These are phyloP conservation scores for Ustilago shanxiensis DNA, from an alignment of 1,284 basidiomycete species.

Conservation along the genomic window DNA sequence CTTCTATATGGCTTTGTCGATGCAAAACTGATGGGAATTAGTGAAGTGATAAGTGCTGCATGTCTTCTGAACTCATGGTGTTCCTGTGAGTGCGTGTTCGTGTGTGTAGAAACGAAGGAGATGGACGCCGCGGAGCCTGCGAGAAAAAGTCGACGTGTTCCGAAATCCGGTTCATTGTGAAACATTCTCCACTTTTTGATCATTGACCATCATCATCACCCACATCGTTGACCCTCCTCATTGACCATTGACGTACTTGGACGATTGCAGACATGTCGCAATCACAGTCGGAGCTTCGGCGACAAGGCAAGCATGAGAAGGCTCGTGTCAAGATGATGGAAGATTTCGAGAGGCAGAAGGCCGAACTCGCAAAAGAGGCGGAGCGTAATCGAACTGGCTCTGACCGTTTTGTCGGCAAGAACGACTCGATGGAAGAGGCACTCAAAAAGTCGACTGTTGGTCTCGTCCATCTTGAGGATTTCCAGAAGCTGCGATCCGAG, in stretches of 20 bases:
- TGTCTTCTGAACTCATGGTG: no score
- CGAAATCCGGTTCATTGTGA: conserved; percentile 8
- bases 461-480: conserved; percentile 91
- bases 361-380: conserved; percentile 76
- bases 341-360: conserved; percentile 89
- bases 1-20: conserved; percentile 40
- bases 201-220: background rate
- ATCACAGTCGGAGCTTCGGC: conserved; percentile 52
- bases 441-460: conserved; percentile 94
- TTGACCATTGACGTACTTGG: background rate
- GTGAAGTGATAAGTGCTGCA: no score
- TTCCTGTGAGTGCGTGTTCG: no score
- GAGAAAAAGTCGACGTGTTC: background rate
- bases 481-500: conserved; percentile 80
- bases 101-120: background rate
- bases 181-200: conserved; percentile 14
- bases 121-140: background rate
- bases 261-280: conserved; percentile 39
- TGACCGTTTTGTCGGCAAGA: conserved; percentile 91
- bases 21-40: conserved; percentile 22
- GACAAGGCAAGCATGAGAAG: conserved; percentile 58
- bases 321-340: conserved; percentile 72
- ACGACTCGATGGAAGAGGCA: conserved; percentile 93
- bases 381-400: conserved; percentile 65
- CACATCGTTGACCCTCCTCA: background rate